Evolutionary conservation across 495 filamentous ascomycete species (phyloP).

Genomic region (Xylaria scruposa): DNA sequence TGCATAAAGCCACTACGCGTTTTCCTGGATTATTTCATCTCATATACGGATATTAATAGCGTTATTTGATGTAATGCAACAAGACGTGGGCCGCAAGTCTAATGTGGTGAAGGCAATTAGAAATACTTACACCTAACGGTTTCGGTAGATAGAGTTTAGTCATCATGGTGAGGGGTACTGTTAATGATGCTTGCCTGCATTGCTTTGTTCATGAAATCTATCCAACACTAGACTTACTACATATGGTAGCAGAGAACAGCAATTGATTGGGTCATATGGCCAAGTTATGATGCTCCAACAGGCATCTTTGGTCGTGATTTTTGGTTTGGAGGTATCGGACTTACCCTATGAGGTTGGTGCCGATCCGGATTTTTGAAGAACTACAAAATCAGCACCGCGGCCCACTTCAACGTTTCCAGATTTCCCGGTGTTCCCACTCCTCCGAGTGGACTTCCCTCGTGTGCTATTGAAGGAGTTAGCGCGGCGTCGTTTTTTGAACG

Average conservation of each 20-base stretch:
- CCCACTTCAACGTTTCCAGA: neutral
- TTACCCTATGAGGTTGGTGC: constrained; percentile 7
- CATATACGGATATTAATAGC: neutral
- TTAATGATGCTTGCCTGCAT: neutral
- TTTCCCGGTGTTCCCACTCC: neutral
- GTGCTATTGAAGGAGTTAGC: neutral
- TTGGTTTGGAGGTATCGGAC: constrained; percentile 20
- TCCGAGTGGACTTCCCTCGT: neutral
- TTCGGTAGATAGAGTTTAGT: neutral
- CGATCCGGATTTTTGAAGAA: neutral
- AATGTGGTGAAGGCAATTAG: neutral
- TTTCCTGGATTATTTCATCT: neutral
- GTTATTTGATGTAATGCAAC: neutral
- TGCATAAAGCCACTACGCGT: neutral
- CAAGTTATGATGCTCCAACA: neutral
- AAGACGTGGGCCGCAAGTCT: neutral
- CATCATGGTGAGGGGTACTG: neutral
- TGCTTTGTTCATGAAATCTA: neutral
- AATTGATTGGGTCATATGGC: neutral
- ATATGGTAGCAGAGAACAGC: neutral
- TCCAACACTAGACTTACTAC: neutral
- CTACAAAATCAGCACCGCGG: constrained; percentile 1
- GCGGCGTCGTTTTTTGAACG: neutral
- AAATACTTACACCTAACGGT: too few species aligned
- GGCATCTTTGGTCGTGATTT: neutral